Percentiles rank a stretch among this genome's conserved stretches.
Conservation (phyloP, 192 early-diverging fungal species). For the Gamsiella multidivaricata region DNA sequence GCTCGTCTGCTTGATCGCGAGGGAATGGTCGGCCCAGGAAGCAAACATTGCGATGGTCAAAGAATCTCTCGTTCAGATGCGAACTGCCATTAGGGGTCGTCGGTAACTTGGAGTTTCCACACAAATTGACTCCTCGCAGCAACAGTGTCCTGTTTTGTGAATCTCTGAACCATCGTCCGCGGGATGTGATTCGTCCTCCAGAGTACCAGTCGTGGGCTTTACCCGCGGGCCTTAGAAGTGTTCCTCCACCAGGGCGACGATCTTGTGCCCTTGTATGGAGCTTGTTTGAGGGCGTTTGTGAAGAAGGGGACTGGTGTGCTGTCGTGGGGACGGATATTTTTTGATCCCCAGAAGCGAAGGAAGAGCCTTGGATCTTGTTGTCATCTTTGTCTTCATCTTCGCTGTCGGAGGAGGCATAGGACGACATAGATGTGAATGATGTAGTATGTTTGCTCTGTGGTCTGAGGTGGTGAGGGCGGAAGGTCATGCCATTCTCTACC, state of each 20-base stretch:
- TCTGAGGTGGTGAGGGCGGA: slow-evolving; percentile 42
- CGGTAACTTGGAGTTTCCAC: slow-evolving; percentile 82
- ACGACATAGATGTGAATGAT: slow-evolving; percentile 56
- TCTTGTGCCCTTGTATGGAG: slow-evolving; percentile 1
- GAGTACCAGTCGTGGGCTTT: slow-evolving; percentile 56
- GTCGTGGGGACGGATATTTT: not conserved
- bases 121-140: slow-evolving; percentile 83
- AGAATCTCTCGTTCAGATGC: slow-evolving; percentile 71
- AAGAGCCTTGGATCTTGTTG: not conserved
- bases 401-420: slow-evolving; percentile 45
- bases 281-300: not conserved
- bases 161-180: slow-evolving; percentile 63
- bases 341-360: not conserved
- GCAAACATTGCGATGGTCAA: slow-evolving; percentile 77
- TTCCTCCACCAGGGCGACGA: slow-evolving; percentile 34
- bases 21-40: slow-evolving; percentile 85
- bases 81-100: slow-evolving; percentile 72
- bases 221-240: slow-evolving; percentile 29
- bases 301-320: not conserved
- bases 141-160: slow-evolving; percentile 66
- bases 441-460: slow-evolving; percentile 34
- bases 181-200: slow-evolving; percentile 41
- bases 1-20: slow-evolving; percentile 75
- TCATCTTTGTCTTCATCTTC: slow-evolving; percentile 18
- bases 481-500: slow-evolving; percentile 9